A percentile compares a stretch with the other conserved stretches of the same genome.
These are phyloP conservation scores for Hypoxylon sp. DNA, from an alignment of 2,329 filamentous ascomycete genomes.

Conservation along the genomic window DNA sequence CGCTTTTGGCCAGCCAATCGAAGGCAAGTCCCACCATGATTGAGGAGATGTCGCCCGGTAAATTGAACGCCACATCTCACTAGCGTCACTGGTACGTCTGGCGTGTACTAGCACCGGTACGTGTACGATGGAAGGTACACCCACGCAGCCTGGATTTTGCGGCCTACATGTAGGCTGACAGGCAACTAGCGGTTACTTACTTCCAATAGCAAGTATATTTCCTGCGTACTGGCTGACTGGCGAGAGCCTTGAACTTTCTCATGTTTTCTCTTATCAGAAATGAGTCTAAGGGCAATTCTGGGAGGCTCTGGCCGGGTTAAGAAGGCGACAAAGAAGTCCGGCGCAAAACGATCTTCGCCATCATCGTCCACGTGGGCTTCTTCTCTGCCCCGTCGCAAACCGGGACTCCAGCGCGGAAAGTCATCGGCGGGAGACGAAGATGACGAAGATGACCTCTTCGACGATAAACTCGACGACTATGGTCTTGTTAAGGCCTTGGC, in stretches of 20 bases:
- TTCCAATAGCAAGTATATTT: conserved; percentile 11
- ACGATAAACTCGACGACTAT: conserved; percentile 71
- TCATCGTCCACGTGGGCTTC: conserved; percentile 47
- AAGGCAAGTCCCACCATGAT: background rate
- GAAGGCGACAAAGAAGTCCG: conserved; percentile 49
- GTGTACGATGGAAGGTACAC: background rate
- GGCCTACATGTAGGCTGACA: conserved; percentile 4
- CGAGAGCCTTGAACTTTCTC: conserved; percentile 30
- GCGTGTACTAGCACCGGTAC: background rate
- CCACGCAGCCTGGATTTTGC: conserved; percentile 13
- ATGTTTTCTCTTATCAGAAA: conserved; percentile 46
- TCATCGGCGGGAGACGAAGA: conserved; percentile 48
- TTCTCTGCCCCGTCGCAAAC: conserved; percentile 49
- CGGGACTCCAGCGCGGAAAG: conserved; percentile 36
- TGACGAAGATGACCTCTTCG: conserved; percentile 56
- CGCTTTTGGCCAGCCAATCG: conserved; percentile 25
- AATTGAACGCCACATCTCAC: conserved; percentile 1
- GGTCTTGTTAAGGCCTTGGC: conserved; percentile 71
- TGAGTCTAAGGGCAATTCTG: conserved; percentile 54
- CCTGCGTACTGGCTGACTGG: background rate
- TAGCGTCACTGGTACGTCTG: conserved; percentile 21
- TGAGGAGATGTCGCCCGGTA: conserved; percentile 2
- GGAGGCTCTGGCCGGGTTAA: conserved; percentile 55
- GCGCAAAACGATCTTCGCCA: conserved; percentile 46
- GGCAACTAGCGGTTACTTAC: conserved; percentile 10